Conservation (phyloP, 23 red algal species). For the Gracilaria gracilis region DNA sequence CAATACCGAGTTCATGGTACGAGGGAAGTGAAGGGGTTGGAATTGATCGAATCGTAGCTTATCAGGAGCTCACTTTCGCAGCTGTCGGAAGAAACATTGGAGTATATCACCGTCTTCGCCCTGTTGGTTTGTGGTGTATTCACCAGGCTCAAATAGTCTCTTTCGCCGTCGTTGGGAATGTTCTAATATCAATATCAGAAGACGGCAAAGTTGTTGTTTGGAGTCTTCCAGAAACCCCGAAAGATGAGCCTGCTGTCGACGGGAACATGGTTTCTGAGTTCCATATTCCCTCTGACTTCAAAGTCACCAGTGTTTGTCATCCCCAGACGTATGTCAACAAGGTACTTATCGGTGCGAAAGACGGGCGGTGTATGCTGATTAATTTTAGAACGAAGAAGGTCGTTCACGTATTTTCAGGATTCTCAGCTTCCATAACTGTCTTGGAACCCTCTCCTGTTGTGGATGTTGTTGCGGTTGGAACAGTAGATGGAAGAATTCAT, state of each 20-base stretch:
- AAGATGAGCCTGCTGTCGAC: neutral
- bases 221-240: slow-evolving; percentile 45
- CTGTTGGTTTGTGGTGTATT: slow-evolving; percentile 30
- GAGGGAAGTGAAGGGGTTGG: neutral
- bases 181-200: slow-evolving; percentile 53
- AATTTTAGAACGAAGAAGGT: slow-evolving; percentile 74
- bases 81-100: slow-evolving; percentile 55
- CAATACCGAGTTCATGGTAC: slow-evolving; percentile 55
- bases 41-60: slow-evolving; percentile 46
- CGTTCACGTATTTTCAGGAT: slow-evolving; percentile 69
- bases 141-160: slow-evolving; percentile 65
- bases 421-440: slow-evolving; percentile 54
- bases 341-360: slow-evolving; percentile 73
- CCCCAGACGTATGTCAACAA: slow-evolving; percentile 91
- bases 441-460: slow-evolving; percentile 82
- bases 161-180: slow-evolving; percentile 64
- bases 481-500: slow-evolving; percentile 57
- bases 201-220: slow-evolving; percentile 55
- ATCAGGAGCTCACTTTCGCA: slow-evolving; percentile 79
- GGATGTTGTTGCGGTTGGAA: slow-evolving; percentile 93
- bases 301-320: slow-evolving; percentile 59
- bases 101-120: slow-evolving; percentile 67
- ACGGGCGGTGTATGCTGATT: slow-evolving; percentile 77
- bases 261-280: slow-evolving; percentile 56
- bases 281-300: slow-evolving; percentile 44